phyloP scores from a whole-genome alignment of 768 basidiomycete genomes.

The Tricholoma saponaceum region DNA sequence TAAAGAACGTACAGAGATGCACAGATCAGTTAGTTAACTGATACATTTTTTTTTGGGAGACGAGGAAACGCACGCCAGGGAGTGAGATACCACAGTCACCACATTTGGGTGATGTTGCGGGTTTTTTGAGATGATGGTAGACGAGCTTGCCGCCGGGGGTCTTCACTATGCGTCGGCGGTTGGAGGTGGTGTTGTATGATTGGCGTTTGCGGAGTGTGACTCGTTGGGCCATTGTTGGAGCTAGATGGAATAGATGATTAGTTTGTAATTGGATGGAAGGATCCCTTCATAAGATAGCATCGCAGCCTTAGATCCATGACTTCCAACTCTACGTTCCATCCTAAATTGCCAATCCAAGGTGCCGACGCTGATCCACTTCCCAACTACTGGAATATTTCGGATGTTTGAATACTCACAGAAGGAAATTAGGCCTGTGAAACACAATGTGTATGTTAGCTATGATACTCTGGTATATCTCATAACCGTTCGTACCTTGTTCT shows the following conservation, averaged over 20 bases:
- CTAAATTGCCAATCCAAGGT: neutral
- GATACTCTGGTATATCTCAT: neutral
- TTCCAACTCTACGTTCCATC: neutral
- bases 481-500: constrained; percentile 29
- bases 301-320: neutral
- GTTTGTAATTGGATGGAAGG: constrained; percentile 1
- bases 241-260: constrained; percentile 14
- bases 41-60: neutral
- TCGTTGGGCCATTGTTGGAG: constrained; percentile 86
- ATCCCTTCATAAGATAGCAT: neutral
- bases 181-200: constrained; percentile 97
- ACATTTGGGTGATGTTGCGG: constrained; percentile 87
- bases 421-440: constrained; percentile 9
- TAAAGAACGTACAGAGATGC: constrained; percentile 24
- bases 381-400: neutral
- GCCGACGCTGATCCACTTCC: neutral
- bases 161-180: constrained; percentile 92
- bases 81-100: constrained; percentile 97
- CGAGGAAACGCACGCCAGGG: constrained; percentile 72
- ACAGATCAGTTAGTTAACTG: neutral
- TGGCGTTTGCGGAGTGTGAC: constrained; percentile 99
- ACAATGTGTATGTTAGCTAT: neutral
- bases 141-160: constrained; percentile 98
- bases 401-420: constrained; percentile 24
- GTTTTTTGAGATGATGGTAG: constrained; percentile 98